phyloP scores from a whole-genome alignment of 352 stramenopile species.

The Lagenidium sp. region DNA sequence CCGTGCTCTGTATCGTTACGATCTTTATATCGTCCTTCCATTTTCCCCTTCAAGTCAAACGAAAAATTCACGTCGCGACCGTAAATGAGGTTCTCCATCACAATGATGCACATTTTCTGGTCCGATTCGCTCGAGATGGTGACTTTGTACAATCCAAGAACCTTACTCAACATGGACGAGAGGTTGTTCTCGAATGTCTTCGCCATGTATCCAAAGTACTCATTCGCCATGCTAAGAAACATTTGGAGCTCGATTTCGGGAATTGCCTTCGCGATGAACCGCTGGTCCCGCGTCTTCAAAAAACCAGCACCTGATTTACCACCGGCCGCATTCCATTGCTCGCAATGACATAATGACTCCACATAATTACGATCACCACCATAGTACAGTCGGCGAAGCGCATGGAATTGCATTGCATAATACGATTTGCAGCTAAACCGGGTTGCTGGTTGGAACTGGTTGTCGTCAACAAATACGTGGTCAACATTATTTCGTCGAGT shows the following conservation, averaged over 20 bases:
- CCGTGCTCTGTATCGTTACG: conserved; percentile 18
- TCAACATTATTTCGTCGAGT: conserved; percentile 73
- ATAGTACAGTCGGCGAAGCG: conserved; percentile 74
- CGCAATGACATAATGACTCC: conserved; percentile 79
- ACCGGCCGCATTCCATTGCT: conserved; percentile 78
- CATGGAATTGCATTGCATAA: conserved; percentile 86
- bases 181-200: conserved; percentile 83
- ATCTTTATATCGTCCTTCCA: conserved; percentile 73
- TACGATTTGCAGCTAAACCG: conserved; percentile 86
- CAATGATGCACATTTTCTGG: conserved; percentile 79
- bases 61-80: conserved; percentile 78
- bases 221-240: conserved; percentile 86
- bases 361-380: conserved; percentile 81
- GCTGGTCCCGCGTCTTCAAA: conserved; percentile 78
- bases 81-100: conserved; percentile 87
- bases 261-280: conserved; percentile 84
- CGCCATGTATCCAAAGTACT: conserved; percentile 87
- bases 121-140: conserved; percentile 62
- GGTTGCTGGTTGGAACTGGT: conserved; percentile 71
- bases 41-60: conserved; percentile 86
- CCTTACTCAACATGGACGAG: conserved; percentile 84
- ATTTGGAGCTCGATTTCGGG: conserved; percentile 83
- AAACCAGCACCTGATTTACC: conserved; percentile 85
- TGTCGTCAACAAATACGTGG: conserved; percentile 80
- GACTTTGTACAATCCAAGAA: conserved; percentile 83